phyloP scores from a whole-genome alignment of 2,329 filamentous ascomycete genomes.

The Sclerotinia trifoliorum region DNA sequence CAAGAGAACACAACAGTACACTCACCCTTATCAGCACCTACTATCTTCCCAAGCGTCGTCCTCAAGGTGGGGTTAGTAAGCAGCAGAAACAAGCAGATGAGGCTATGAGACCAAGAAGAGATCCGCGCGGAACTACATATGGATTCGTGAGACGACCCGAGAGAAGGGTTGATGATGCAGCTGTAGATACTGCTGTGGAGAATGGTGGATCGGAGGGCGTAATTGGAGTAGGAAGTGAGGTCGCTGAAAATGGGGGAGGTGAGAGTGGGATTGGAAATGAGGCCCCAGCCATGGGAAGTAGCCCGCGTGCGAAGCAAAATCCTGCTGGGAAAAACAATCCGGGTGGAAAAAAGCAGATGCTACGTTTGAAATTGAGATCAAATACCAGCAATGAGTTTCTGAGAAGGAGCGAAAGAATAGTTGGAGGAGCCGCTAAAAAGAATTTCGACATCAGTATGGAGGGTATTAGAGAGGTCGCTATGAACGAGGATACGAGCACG shows the following conservation, averaged over 20 bases:
- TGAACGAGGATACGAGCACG: neutral
- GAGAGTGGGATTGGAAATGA: no score
- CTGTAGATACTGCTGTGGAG: no score
- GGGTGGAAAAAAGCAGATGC: neutral
- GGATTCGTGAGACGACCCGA: neutral
- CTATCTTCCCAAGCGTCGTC: neutral
- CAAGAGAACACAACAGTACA: neutral
- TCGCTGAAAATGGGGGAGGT: no score
- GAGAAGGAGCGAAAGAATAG: neutral
- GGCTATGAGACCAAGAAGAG: neutral
- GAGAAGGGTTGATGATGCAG: neutral
- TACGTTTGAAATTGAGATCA: neutral
- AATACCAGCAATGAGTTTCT: neutral
- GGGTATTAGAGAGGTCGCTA: no score
- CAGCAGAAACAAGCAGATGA: neutral
- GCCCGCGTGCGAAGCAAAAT: neutral
- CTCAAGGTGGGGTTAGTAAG: neutral
- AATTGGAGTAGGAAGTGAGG: neutral
- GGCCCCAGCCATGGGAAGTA: neutral
- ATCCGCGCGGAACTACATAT: neutral
- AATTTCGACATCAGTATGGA: neutral
- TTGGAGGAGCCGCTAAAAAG: neutral
- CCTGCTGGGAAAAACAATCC: neutral
- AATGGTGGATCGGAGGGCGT: neutral
- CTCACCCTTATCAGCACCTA: neutral